A percentile compares a stretch with the other conserved stretches of the same genome.
Conservation (phyloP, 331 rosid genomes). For the Malus hybrid region DNA sequence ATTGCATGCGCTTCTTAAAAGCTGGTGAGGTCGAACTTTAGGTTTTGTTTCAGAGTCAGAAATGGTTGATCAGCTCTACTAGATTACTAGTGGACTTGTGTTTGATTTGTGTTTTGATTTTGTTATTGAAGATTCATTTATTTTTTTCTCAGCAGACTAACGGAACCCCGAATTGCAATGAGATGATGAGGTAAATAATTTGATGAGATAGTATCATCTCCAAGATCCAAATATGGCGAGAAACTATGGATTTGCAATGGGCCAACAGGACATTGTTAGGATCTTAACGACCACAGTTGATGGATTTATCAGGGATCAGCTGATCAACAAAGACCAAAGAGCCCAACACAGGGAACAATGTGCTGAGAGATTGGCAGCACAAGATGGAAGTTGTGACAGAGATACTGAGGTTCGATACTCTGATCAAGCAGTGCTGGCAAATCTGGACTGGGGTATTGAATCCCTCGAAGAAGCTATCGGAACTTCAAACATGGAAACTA, state of each 20-base stretch:
- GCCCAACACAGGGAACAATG: conserved; percentile 73
- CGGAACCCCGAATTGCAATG: not conserved
- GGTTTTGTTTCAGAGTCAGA: not conserved
- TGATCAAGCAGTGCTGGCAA: conserved; percentile 91
- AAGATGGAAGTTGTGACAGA: conserved; percentile 58
- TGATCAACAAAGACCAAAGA: conserved; percentile 64
- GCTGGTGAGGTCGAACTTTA: not conserved
- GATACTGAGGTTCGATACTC: conserved; percentile 67
- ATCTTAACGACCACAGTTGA: conserved; percentile 48
- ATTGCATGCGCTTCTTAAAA: not conserved
- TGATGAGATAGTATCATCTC: conserved; percentile 3
- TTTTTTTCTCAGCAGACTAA: conserved; percentile 4
- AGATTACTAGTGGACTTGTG: not conserved
- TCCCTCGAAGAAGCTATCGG: conserved; percentile 87
- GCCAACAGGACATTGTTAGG: conserved; percentile 57
- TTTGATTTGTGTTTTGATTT: not conserved
- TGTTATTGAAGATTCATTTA: not conserved
- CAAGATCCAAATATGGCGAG: conserved; percentile 31
- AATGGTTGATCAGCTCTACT: not conserved
- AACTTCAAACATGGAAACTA: conserved; percentile 76
- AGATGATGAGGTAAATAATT: conserved; percentile 1
- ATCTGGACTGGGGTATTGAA: conserved; percentile 94
- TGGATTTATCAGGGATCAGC: conserved; percentile 53
- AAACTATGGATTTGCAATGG: conserved; percentile 52
- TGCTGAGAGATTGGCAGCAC: conserved; percentile 90